These are phyloP conservation scores for Boechera stricta DNA, from an alignment of 345 rosid species.

Conservation along the genomic window DNA sequence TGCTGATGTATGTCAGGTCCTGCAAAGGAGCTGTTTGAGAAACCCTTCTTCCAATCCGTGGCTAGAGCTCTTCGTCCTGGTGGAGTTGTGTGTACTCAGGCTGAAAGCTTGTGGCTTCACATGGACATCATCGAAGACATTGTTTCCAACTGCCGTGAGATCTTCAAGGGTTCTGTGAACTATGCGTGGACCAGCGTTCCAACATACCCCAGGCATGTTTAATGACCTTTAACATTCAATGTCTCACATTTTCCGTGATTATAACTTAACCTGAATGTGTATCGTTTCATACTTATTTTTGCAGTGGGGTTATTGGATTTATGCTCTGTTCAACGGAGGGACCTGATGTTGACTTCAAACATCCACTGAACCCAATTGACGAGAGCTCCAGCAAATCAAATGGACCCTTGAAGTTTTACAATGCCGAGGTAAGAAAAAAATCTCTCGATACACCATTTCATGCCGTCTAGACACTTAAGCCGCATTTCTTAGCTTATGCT, in stretches of 20 bases:
- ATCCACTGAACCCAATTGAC: constrained; percentile 53
- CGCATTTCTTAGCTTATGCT: background rate
- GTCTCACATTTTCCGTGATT: background rate
- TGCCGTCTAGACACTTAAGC: background rate
- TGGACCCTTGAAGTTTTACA: constrained; percentile 60
- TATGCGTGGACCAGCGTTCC: constrained; percentile 85
- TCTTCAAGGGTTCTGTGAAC: constrained; percentile 65
- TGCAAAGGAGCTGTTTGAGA: constrained; percentile 59
- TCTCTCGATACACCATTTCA: background rate
- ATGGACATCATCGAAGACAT: constrained; percentile 63
- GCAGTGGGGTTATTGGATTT: constrained; percentile 76
- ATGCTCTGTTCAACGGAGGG: constrained; percentile 80
- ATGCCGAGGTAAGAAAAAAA: constrained; percentile 54
- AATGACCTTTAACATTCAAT: background rate
- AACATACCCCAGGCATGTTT: constrained; percentile 61
- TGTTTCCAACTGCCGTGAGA: constrained; percentile 59
- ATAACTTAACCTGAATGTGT: constrained; percentile 5
- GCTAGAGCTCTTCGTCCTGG: constrained; percentile 67
- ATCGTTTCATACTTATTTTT: background rate
- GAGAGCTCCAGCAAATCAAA: constrained; percentile 52
- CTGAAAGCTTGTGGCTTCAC: constrained; percentile 71
- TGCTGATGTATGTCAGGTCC: constrained; percentile 45
- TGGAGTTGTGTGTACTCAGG: constrained; percentile 71
- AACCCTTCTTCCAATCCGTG: constrained; percentile 55
- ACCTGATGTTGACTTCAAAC: constrained; percentile 62